A percentile compares a stretch with the other conserved stretches of the same genome.
These are phyloP conservation scores for Hypoxylon sp. DNA, from an alignment of 2,329 filamentous ascomycete genomes.

Conservation along the genomic window DNA sequence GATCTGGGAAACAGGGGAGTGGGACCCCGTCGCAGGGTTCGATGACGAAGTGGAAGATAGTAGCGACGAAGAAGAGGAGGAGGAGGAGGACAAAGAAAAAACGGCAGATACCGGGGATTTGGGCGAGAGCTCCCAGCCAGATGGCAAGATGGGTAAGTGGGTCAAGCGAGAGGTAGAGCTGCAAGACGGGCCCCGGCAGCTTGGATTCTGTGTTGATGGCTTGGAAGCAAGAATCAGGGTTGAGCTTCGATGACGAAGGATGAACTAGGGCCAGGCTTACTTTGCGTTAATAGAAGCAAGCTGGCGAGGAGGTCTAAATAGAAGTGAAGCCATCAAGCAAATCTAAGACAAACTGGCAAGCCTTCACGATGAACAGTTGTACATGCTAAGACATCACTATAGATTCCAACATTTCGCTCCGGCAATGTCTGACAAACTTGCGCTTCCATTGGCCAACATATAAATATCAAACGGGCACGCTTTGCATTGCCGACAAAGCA, in stretches of 20 bases:
- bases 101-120: constrained; percentile 26
- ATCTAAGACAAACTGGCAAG: neutral
- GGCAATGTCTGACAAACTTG: constrained; percentile 20
- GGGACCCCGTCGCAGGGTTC: constrained; percentile 80
- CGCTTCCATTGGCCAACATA: constrained; percentile 11
- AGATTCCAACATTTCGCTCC: constrained; percentile 7
- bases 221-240: constrained; percentile 78
- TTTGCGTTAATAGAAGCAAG: constrained; percentile 12
- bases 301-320: neutral
- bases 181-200: constrained; percentile 80
- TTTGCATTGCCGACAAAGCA: constrained; percentile 21
- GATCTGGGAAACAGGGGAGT: constrained; percentile 91
- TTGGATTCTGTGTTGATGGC: constrained; percentile 87
- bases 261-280: too few species aligned
- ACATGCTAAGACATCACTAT: constrained; percentile 10
- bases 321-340: neutral
- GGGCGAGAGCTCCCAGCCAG: constrained; percentile 43
- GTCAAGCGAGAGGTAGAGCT: constrained; percentile 85
- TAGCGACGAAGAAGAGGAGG: constrained; percentile 65
- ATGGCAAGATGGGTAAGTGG: constrained; percentile 68
- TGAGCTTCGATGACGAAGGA: constrained; percentile 60
- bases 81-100: constrained; percentile 51
- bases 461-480: constrained; percentile 25
- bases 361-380: neutral
- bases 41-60: constrained; percentile 69